A percentile compares a stretch with the other conserved stretches of the same genome.
These are phyloP conservation scores for Colletotrichum melonis DNA, from an alignment of 2,329 filamentous ascomycete genomes.

Conservation along the genomic window DNA sequence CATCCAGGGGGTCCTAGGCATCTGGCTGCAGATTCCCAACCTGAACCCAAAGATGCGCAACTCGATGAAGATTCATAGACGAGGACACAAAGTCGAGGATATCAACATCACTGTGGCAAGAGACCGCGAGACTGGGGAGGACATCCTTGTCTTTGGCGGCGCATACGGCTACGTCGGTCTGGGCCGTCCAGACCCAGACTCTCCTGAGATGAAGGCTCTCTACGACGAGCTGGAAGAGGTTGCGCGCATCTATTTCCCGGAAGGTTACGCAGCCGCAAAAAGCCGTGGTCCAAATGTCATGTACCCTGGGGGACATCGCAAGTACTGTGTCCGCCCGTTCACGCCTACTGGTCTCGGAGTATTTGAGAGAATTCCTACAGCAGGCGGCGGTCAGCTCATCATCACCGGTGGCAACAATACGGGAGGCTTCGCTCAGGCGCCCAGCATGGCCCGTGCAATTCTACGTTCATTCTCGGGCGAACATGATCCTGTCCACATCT, in stretches of 20 bases:
- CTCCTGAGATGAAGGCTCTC: conserved; percentile 13
- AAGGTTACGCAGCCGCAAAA: background rate
- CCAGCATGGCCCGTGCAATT: background rate
- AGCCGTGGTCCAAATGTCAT: background rate
- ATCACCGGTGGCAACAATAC: background rate
- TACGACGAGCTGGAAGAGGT: background rate
- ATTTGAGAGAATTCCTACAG: background rate
- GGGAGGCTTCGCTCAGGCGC: background rate
- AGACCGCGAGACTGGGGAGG: conserved; percentile 20
- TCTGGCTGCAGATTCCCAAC: conserved; percentile 29
- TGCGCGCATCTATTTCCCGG: background rate
- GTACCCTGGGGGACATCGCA: background rate
- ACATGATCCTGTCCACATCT: background rate
- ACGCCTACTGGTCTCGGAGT: background rate
- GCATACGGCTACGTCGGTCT: conserved; percentile 29
- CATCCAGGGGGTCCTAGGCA: conserved; percentile 25
- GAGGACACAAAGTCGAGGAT: conserved; percentile 21
- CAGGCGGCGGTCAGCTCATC: background rate
- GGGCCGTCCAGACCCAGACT: conserved; percentile 19
- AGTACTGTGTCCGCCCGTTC: background rate
- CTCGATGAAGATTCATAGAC: conserved; percentile 25
- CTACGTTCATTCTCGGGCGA: background rate
- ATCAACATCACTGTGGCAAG: conserved; percentile 27
- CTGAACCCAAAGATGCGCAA: conserved; percentile 18
- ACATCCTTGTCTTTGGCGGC: conserved; percentile 27